Conservation (phyloP, 2,329 filamentous ascomycete genomes). For the Monilinia polystroma region DNA sequence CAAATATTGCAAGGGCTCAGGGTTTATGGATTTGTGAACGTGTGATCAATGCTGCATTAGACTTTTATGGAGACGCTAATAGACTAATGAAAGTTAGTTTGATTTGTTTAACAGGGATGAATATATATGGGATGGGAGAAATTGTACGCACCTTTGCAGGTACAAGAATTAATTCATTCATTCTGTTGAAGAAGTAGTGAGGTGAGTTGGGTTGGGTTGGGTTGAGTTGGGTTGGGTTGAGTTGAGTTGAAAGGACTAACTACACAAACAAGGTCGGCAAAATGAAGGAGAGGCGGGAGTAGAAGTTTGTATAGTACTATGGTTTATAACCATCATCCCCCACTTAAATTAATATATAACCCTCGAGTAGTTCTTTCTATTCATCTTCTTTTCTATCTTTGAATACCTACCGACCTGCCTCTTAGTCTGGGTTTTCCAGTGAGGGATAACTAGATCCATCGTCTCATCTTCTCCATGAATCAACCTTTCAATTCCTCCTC, state of each 20-base stretch:
- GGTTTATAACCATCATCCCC: no score
- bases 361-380: not conserved
- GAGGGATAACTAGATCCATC: not conserved
- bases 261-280: no score
- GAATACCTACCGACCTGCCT: not conserved
- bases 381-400: not conserved
- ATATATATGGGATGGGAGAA: no score
- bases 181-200: not conserved
- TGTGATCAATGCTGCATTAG: conserved; percentile 17
- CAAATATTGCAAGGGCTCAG: not conserved
- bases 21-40: not conserved
- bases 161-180: not conserved
- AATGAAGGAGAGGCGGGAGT: no score
- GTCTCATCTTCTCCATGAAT: not conserved
- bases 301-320: no score
- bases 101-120: not conserved
- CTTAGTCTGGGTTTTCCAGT: not conserved
- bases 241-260: no score
- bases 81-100: not conserved
- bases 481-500: not conserved
- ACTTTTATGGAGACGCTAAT: conserved; percentile 9
- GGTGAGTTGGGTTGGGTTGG: no score
- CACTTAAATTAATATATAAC: no score
- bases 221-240: no score
- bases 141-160: no score